Percentiles rank a stretch among this genome's conserved stretches.
phyloP scores from a whole-genome alignment of 1,284 basidiomycete species.

The Cutaneotrichosporon dermatis region DNA sequence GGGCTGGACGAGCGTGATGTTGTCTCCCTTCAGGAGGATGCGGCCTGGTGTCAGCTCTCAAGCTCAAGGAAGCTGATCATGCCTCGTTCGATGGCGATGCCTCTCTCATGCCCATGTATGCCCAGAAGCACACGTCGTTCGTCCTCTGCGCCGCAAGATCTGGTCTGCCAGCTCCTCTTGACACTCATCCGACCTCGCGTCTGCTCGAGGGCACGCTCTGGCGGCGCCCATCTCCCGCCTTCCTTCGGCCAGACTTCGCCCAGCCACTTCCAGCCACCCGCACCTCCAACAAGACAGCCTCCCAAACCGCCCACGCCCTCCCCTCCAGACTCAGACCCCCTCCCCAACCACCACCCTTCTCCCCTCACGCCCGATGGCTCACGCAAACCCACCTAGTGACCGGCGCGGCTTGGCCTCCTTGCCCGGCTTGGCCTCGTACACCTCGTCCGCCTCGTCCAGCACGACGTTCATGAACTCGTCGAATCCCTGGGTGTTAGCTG shows the following conservation, averaged over 20 bases:
- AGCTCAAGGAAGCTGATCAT: neutral
- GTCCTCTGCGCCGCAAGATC: too few relatives aligned
- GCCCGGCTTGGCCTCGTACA: conserved; percentile 78
- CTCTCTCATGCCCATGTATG: neutral
- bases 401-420: conserved; percentile 61
- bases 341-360: neutral
- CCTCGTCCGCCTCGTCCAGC: conserved; percentile 90
- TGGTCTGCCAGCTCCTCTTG: too few relatives aligned
- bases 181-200: too few relatives aligned
- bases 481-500: conserved; percentile 66
- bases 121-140: too few relatives aligned
- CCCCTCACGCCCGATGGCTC: neutral
- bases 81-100: neutral
- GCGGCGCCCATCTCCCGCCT: too few relatives aligned
- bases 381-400: conserved; percentile 33
- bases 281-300: too few relatives aligned
- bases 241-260: too few relatives aligned
- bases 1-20: conserved; percentile 88
- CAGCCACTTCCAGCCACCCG: too few relatives aligned
- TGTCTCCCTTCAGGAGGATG: conserved; percentile 90
- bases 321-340: too few relatives aligned
- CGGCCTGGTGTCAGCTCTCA: conserved; percentile 59
- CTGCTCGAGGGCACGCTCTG: too few relatives aligned
- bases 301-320: too few relatives aligned
- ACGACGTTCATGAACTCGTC: conserved; percentile 99